Percentiles rank a stretch among this genome's conserved stretches.
Evolutionary conservation across 2,329 filamentous ascomycete species (phyloP).

Genomic region (Ophiostoma perfectum): DNA sequence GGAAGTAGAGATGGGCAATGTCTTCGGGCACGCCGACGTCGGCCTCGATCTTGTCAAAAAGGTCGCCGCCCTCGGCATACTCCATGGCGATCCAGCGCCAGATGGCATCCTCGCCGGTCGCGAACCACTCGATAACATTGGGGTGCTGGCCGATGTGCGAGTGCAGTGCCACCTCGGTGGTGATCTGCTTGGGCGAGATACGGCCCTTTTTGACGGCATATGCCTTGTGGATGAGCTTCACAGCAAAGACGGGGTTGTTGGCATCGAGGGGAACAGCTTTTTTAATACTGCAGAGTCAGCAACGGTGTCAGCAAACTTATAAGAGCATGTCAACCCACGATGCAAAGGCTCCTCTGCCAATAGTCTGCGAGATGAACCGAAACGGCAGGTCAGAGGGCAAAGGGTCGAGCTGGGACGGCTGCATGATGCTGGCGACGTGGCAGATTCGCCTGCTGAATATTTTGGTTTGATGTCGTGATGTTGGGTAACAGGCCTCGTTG

Average conservation of each 20-base stretch:
- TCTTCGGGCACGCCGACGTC: constrained; percentile 92
- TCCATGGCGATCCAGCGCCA: constrained; percentile 99
- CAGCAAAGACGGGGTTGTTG: constrained; percentile 76
- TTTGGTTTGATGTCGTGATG: not conserved
- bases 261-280: constrained; percentile 75
- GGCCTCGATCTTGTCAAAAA: constrained; percentile 99
- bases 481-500: no score
- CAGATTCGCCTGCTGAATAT: no score
- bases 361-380: constrained; percentile 90
- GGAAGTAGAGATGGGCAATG: constrained; percentile 94
- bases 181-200: constrained; percentile 81
- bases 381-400: constrained; percentile 83
- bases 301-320: not conserved
- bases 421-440: constrained; percentile 37
- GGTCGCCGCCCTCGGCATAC: constrained; percentile 85
- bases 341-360: constrained; percentile 93
- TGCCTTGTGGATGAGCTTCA: constrained; percentile 98
- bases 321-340: constrained; percentile 57
- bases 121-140: constrained; percentile 91
- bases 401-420: constrained; percentile 82
- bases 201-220: constrained; percentile 87
- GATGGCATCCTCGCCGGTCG: constrained; percentile 72
- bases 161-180: constrained; percentile 87
- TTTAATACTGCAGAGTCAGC: constrained; percentile 63
- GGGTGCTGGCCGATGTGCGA: constrained; percentile 80